Evolutionary conservation across 140 eudicot genomes (phyloP).

Genomic region (Bidens hawaiensis): DNA sequence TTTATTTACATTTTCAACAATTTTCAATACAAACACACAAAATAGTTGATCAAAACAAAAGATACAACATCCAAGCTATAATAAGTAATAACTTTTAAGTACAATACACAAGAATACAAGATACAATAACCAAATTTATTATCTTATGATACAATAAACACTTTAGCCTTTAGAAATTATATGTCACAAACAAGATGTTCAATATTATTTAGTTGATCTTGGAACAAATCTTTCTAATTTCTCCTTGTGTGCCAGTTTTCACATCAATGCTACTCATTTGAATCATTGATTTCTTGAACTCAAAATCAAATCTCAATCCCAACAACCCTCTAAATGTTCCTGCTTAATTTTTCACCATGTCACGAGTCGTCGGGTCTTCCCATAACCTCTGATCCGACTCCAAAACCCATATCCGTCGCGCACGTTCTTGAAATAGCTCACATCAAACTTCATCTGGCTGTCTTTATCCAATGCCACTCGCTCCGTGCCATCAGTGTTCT

Average conservation of each 20-base stretch:
- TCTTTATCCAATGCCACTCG: slow-evolving; percentile 62
- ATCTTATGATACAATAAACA: slow-evolving; percentile 8
- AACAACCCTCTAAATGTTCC: slow-evolving; percentile 66
- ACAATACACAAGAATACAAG: neutral
- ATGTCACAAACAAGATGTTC: slow-evolving; percentile 20
- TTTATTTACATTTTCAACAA: neutral
- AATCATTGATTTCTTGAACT: slow-evolving; percentile 74
- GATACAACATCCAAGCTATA: neutral
- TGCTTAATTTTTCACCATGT: slow-evolving; percentile 65
- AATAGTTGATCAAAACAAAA: neutral
- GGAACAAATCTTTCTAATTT: slow-evolving; percentile 68
- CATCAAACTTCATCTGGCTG: slow-evolving; percentile 59
- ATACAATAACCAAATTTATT: slow-evolving; percentile 2
- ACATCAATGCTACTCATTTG: slow-evolving; percentile 90
- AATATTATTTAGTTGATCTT: slow-evolving; percentile 36
- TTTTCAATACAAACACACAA: neutral
- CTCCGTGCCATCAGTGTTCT: slow-evolving; percentile 46
- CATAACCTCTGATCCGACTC: slow-evolving; percentile 82
- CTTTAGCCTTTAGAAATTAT: neutral
- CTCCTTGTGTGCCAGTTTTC: slow-evolving; percentile 70
- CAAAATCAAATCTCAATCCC: slow-evolving; percentile 57
- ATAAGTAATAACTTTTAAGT: neutral
- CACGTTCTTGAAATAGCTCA: slow-evolving; percentile 70
- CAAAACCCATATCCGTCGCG: slow-evolving; percentile 74
- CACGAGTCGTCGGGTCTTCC: slow-evolving; percentile 53